Base-by-base conservation (phyloP, 2,329 filamentous ascomycete species). In the Colletotrichum nymphaeae region DNA sequence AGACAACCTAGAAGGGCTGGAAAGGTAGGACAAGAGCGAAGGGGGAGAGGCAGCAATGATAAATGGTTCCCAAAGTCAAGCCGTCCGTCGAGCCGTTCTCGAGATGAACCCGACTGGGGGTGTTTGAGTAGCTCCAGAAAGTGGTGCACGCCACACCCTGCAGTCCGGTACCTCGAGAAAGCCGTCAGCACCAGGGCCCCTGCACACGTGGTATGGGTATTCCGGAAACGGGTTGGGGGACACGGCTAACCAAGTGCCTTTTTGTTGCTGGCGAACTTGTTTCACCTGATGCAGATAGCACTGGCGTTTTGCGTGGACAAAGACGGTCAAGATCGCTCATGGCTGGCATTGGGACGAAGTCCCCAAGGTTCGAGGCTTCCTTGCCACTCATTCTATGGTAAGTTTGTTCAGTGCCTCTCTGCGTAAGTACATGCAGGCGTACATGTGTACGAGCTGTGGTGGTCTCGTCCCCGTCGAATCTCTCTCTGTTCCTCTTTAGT, bases 171-270 rank as follows among this genome's bases (percentile, higher is more conserved):
- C 66, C 16, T 30, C n/a, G 46, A 37, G 28, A 26, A 63, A 55
- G 69, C 65, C 66, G 55, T 65, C 67, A 57, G 55, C 55, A 49
- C 42, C 46, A 46, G 70, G 35, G 35, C 24, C 60, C 70, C 49
- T 65, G 70, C 28, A 65, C 70, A 73, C 70, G 70, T 73, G 67
- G 70, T 35, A 73, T 35, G 56, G 46, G 8, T 46, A 46, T 30
- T 37, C 70, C 67, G 70, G 60, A 73, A 70, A 67, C 67, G 46
- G 70, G 5, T 64, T 32, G 55, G 53, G 30, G 58, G 22, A 60
- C 52, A 56, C 11, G 53, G 22, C 67, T 69, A 56, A 22, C 12
- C n/a, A 37, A 35, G 42, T 12, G 42, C 26, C 11, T 19, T 35
- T 46, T 55, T 16, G 26, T 22, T 49, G 32, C 42, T 49, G 46